These are phyloP conservation scores for Vigna reflexopilosa DNA, from an alignment of 306 rosid genomes.

Conservation along the genomic window DNA sequence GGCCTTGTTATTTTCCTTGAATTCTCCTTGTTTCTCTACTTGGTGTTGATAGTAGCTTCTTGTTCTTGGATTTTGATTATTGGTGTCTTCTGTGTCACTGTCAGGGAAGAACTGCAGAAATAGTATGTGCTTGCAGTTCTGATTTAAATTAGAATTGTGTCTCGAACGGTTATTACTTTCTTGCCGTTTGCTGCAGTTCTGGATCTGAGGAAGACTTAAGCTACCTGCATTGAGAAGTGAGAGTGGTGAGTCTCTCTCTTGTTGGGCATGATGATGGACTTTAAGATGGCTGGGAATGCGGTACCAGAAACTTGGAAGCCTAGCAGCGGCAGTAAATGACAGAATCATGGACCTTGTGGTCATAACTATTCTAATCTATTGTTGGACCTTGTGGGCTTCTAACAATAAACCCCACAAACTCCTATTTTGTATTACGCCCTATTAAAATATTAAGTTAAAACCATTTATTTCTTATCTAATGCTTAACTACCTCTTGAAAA, in stretches of 20 bases:
- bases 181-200: constrained; percentile 50
- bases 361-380: too few relatives aligned
- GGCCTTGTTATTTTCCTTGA: constrained; percentile 31
- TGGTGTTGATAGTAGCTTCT: constrained; percentile 38
- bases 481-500: background rate
- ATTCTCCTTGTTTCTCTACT: constrained; percentile 46
- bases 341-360: constrained; percentile 51
- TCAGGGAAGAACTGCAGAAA: constrained; percentile 57
- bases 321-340: constrained; percentile 52
- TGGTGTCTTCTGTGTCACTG: constrained; percentile 34
- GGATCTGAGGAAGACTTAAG: constrained; percentile 49
- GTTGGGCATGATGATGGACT: constrained; percentile 49
- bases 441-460: background rate
- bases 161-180: constrained; percentile 35
- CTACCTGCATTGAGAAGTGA: constrained; percentile 53
- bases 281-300: constrained; percentile 49
- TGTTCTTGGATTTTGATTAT: constrained; percentile 47
- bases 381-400: background rate
- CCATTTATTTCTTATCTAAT: background rate
- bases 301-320: constrained; percentile 60
- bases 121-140: constrained; percentile 35
- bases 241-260: constrained; percentile 43
- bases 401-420: background rate
- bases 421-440: background rate
- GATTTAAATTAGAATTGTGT: constrained; percentile 54